These are phyloP conservation scores for Pilasporangium apinafurcum DNA, from an alignment of 352 stramenopile genomes.

Conservation along the genomic window DNA sequence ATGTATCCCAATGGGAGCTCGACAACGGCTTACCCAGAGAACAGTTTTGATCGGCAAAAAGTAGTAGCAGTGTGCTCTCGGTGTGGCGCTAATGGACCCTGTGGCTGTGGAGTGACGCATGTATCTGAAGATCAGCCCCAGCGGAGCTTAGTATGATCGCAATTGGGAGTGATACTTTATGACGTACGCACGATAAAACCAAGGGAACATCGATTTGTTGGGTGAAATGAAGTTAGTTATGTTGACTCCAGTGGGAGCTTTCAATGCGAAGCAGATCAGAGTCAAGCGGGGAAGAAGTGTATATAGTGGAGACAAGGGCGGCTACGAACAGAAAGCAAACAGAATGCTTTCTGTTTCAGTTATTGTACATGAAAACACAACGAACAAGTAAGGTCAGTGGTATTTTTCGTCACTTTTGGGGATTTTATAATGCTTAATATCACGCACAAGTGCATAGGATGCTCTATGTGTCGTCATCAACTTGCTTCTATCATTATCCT, in stretches of 20 bases:
- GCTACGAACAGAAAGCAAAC: too few relatives aligned
- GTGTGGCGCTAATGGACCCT: constrained; percentile 10
- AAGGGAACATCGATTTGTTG: too few relatives aligned
- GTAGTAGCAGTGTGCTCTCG: constrained; percentile 5
- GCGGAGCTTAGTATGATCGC: constrained; percentile 50
- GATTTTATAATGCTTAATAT: not conserved
- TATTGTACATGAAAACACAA: not conserved
- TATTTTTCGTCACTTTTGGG: not conserved
- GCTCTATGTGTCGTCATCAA: not conserved
- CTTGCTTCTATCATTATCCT: not conserved
- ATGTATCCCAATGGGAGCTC: constrained; percentile 34
- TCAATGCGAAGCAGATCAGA: too few relatives aligned
- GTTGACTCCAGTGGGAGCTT: too few relatives aligned
- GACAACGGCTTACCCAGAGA: constrained; percentile 11
- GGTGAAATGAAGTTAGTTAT: too few relatives aligned
- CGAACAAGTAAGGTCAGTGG: not conserved
- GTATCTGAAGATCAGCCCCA: constrained; percentile 17
- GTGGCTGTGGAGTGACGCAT: constrained; percentile 10
- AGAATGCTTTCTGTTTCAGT: too few relatives aligned
- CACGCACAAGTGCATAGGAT: too few relatives aligned
- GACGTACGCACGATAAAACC: too few relatives aligned
- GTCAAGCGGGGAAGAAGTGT: too few relatives aligned
- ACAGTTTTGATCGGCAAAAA: constrained; percentile 21
- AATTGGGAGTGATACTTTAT: constrained; percentile 18
- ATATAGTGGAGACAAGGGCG: too few relatives aligned